A percentile compares a stretch with the other conserved stretches of the same genome.
phyloP scores from a whole-genome alignment of 2,329 filamentous ascomycete genomes.

The Lachnellula subtilissima region DNA sequence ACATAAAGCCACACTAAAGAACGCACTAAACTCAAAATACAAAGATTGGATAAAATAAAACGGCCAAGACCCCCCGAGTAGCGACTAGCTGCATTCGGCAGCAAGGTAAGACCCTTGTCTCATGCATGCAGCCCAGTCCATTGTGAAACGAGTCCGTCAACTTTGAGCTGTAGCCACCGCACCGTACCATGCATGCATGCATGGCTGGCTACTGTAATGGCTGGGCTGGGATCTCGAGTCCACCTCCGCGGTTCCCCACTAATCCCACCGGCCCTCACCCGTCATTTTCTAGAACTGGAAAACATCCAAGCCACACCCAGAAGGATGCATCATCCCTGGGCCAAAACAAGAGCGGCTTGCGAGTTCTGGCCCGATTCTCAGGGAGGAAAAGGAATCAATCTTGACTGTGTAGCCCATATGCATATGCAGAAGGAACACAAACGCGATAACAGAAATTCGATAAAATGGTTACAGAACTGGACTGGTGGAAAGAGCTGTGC shows the following conservation, averaged over 20 bases:
- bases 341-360: slow-evolving; percentile 25
- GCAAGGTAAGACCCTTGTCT: slow-evolving; percentile 21
- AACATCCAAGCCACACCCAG: slow-evolving; percentile 22
- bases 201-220: background rate
- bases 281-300: slow-evolving; percentile 31
- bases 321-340: slow-evolving; percentile 1
- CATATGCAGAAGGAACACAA: slow-evolving; percentile 1
- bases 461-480: slow-evolving; percentile 1
- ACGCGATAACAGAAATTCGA: slow-evolving; percentile 18
- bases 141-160: slow-evolving; percentile 26
- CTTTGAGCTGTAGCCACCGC: background rate
- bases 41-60: no score
- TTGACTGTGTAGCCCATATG: slow-evolving; percentile 14
- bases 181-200: no score
- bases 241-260: background rate
- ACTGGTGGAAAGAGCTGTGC: slow-evolving; percentile 7
- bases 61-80: background rate
- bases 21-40: no score
- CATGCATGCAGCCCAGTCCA: slow-evolving; percentile 14
- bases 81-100: slow-evolving; percentile 16
- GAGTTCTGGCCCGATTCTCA: slow-evolving; percentile 6
- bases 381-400: slow-evolving; percentile 12
- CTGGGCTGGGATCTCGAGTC: slow-evolving; percentile 11
- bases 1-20: no score
- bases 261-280: background rate